Percentiles rank a stretch among this genome's conserved stretches.
Conservation (phyloP, 1,139 yeast genomes). For the Candida mesenterica region DNA sequence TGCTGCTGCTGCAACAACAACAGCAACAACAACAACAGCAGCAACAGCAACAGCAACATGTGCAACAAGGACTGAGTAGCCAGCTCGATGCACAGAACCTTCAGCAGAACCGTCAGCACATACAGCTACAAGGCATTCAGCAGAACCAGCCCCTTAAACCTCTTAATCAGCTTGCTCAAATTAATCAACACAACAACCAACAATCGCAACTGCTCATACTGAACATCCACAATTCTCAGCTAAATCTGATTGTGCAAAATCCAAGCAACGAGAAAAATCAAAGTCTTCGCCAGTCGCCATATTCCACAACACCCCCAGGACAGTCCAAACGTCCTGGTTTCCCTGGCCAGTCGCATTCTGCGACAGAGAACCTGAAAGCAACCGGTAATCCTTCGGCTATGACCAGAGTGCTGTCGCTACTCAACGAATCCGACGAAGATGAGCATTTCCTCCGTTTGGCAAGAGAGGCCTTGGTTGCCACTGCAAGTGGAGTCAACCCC, state of each 20-base stretch:
- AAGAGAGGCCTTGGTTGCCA: constrained; percentile 47
- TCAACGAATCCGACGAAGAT: constrained; percentile 33
- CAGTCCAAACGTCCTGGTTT: not conserved
- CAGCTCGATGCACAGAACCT: constrained; percentile 4
- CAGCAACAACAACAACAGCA: constrained; percentile 6
- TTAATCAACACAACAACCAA: not conserved
- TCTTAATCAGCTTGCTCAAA: constrained; percentile 1
- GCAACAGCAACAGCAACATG: constrained; percentile 2
- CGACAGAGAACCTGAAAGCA: constrained; percentile 8
- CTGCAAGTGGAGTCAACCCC: constrained; percentile 35
- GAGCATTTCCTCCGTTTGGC: constrained; percentile 42
- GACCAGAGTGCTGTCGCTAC: constrained; percentile 8
- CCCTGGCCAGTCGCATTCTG: too few species aligned
- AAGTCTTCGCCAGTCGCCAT: too few species aligned
- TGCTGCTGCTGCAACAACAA: constrained; percentile 1
- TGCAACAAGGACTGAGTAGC: constrained; percentile 1
- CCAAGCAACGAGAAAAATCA: not conserved
- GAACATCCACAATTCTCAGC: too few species aligned
- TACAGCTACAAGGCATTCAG: constrained; percentile 4
- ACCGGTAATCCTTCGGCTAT: constrained; percentile 7
- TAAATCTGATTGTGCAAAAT: too few species aligned
- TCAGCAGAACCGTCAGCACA: constrained; percentile 1
- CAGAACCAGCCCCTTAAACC: constrained; percentile 1
- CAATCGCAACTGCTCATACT: too few species aligned
- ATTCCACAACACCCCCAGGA: too few species aligned